phyloP scores from a whole-genome alignment of 2,329 filamentous ascomycete genomes.

The Exophiala xenobiotica region DNA sequence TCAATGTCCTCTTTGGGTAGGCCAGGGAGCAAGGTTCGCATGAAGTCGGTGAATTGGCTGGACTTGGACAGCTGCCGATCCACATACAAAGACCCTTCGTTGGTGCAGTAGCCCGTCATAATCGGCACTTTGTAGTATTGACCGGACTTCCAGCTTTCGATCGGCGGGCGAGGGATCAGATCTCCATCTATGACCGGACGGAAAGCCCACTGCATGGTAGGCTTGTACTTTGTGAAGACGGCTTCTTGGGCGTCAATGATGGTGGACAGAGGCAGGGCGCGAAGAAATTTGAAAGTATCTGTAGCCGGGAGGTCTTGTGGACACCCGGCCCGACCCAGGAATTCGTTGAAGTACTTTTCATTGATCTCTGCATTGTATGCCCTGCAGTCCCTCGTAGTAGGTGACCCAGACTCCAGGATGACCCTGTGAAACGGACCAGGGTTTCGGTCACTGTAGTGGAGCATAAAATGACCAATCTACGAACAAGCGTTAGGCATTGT shows the following conservation, averaged over 20 bases:
- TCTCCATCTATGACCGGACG: constrained; percentile 53
- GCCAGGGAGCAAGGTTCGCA: constrained; percentile 59
- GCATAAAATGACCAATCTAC: constrained; percentile 35
- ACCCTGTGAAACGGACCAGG: constrained; percentile 46
- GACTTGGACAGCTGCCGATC: constrained; percentile 62
- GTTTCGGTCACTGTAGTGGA: constrained; percentile 33
- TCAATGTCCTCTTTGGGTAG: constrained; percentile 51
- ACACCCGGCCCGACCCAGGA: constrained; percentile 47
- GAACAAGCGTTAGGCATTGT: background rate
- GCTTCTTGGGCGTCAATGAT: constrained; percentile 47
- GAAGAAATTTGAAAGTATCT: constrained; percentile 39
- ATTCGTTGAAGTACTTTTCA: constrained; percentile 46
- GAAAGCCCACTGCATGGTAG: constrained; percentile 59
- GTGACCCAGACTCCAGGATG: constrained; percentile 49
- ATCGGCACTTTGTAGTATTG: constrained; percentile 59
- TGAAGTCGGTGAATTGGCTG: constrained; percentile 60
- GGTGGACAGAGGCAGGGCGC: constrained; percentile 37
- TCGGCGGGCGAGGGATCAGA: constrained; percentile 58
- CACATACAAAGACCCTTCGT: constrained; percentile 69
- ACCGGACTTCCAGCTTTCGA: constrained; percentile 56
- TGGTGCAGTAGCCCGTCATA: constrained; percentile 68
- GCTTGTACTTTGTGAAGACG: constrained; percentile 49
- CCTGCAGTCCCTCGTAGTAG: constrained; percentile 44
- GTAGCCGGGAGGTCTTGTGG: constrained; percentile 27
- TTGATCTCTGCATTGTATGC: constrained; percentile 46